phyloP scores from a whole-genome alignment of 495 filamentous ascomycete species.

The Sporormia fimetaria region DNA sequence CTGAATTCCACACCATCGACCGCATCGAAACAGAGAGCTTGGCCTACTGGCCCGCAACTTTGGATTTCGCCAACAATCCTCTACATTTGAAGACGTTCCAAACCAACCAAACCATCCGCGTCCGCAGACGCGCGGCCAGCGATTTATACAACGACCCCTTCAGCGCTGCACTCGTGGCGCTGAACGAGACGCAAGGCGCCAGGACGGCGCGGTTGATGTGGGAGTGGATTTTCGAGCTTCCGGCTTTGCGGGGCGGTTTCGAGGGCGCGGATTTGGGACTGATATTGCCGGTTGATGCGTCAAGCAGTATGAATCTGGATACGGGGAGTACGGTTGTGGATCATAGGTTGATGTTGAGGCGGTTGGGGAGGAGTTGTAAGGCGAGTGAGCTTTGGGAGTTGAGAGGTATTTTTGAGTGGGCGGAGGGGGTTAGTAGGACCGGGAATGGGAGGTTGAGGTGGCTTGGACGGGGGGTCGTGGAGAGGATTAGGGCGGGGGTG shows the following conservation, averaged over 20 bases:
- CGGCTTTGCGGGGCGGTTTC: slow-evolving; percentile 48
- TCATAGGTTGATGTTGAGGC: slow-evolving; percentile 57
- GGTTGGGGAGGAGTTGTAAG: slow-evolving; percentile 47
- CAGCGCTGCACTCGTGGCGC: slow-evolving; percentile 48
- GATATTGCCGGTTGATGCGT: slow-evolving; percentile 50
- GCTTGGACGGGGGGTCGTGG: slow-evolving; percentile 32
- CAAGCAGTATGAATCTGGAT: slow-evolving; percentile 22
- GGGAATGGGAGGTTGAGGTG: slow-evolving; percentile 32
- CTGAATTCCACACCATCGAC: slow-evolving; percentile 58
- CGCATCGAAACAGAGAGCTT: slow-evolving; percentile 54
- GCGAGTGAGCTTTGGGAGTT: slow-evolving; percentile 66
- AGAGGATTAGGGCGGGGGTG: slow-evolving; percentile 31
- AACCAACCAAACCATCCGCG: slow-evolving; percentile 63
- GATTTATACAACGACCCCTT: slow-evolving; percentile 58
- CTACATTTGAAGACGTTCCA: slow-evolving; percentile 59
- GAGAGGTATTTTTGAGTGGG: slow-evolving; percentile 71
- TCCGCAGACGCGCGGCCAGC: slow-evolving; percentile 64
- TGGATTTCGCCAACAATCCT: slow-evolving; percentile 63
- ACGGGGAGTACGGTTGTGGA: slow-evolving; percentile 62
- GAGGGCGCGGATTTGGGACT: slow-evolving; percentile 66
- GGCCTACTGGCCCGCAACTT: slow-evolving; percentile 74
- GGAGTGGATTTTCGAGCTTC: slow-evolving; percentile 68
- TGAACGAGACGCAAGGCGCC: slow-evolving; percentile 30
- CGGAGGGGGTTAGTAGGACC: slow-evolving; percentile 40
- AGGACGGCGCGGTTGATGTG: slow-evolving; percentile 35